A percentile compares a stretch with the other conserved stretches of the same genome.
Conservation (phyloP, 2,329 filamentous ascomycete genomes). For the Stromatinia cepivora region DNA sequence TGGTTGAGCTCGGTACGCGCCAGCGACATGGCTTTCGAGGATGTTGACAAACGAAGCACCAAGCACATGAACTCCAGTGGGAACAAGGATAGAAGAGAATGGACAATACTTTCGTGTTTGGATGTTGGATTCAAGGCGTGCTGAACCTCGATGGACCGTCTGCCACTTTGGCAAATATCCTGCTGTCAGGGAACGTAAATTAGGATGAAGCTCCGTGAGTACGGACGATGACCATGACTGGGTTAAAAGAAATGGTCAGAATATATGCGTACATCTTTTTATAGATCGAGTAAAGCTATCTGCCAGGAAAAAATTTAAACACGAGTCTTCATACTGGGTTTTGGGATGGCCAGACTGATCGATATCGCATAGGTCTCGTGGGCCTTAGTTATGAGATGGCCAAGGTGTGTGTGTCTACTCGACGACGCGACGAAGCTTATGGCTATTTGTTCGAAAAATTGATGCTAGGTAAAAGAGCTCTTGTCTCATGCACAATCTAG, state of each 20-base stretch:
- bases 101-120: background rate
- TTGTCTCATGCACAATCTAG: background rate
- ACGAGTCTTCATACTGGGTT: background rate
- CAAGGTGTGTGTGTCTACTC: background rate
- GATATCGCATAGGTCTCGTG: too few relatives aligned
- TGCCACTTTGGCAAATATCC: background rate
- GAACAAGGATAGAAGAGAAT: background rate
- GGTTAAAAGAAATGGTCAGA: background rate
- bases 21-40: background rate
- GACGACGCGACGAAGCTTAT: background rate
- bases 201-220: background rate
- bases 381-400: background rate
- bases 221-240: background rate
- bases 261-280: background rate
- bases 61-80: background rate
- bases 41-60: background rate
- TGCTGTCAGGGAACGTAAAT: background rate
- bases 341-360: background rate
- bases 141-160: background rate
- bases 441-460: background rate
- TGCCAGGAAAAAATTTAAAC: background rate
- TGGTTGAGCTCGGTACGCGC: background rate
- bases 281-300: accelerated
- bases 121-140: background rate
- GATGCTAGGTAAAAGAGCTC: too few relatives aligned